These are phyloP conservation scores for Perkinsus marinus DNA, from an alignment of 169 alveolate species.

Conservation along the genomic window DNA sequence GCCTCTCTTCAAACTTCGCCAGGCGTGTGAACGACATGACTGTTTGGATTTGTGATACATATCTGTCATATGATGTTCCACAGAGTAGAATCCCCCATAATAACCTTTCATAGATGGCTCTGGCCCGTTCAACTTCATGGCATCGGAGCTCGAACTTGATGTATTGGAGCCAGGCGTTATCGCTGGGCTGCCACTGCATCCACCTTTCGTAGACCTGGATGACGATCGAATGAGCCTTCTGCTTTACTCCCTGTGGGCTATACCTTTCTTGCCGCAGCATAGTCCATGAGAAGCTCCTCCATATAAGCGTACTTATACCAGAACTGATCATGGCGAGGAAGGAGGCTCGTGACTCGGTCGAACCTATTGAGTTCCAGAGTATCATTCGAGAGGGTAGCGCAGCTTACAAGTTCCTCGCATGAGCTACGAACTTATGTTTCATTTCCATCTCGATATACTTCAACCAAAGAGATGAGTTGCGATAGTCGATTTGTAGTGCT, in stretches of 20 bases:
- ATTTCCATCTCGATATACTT: constrained; percentile 95
- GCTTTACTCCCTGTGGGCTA: constrained; percentile 30
- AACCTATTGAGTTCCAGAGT: constrained; percentile 32
- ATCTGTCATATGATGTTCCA: constrained; percentile 16
- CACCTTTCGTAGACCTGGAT: constrained; percentile 44
- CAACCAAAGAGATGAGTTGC: constrained; percentile 83
- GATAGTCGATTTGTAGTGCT: constrained; percentile 87
- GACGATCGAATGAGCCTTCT: not conserved
- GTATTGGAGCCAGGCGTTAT: constrained; percentile 85
- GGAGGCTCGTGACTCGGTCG: constrained; percentile 87
- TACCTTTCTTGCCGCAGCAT: constrained; percentile 80
- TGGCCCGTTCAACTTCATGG: constrained; percentile 82
- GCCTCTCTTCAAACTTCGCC: constrained; percentile 86
- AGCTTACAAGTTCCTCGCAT: constrained; percentile 54
- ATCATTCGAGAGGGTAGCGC: not conserved
- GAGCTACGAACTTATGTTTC: constrained; percentile 82
- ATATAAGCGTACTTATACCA: constrained; percentile 96
- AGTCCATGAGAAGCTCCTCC: constrained; percentile 93
- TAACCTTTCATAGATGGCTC: constrained; percentile 66
- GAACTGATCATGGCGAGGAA: constrained; percentile 93
- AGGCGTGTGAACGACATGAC: constrained; percentile 75
- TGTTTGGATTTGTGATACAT: constrained; percentile 75
- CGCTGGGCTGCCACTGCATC: constrained; percentile 95
- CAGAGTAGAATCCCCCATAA: not conserved
- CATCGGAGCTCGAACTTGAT: constrained; percentile 92